phyloP scores from a whole-genome alignment of 768 basidiomycete genomes.

The Suillus lakei region DNA sequence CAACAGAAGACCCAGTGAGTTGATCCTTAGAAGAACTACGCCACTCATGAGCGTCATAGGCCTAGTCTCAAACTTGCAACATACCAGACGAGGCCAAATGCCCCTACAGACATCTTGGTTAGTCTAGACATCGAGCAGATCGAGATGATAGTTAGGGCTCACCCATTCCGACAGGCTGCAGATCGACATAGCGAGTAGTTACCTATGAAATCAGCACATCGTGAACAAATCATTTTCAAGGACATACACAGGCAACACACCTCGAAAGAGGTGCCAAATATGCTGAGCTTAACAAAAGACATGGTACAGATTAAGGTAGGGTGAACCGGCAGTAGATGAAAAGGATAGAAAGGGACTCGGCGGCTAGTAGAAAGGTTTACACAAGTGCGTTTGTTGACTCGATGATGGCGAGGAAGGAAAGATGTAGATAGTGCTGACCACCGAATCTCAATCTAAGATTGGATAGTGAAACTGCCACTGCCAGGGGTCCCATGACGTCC shows the following conservation, averaged over 20 bases:
- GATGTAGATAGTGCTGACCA: constrained; percentile 18
- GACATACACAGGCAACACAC: constrained; percentile 41
- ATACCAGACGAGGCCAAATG: constrained; percentile 98
- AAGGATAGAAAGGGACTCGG: background rate
- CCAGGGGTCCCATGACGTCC: constrained; percentile 5
- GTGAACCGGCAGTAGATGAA: constrained; percentile 3
- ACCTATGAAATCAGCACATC: constrained; percentile 58
- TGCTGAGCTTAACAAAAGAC: constrained; percentile 98
- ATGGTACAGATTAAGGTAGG: constrained; percentile 40
- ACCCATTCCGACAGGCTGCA: constrained; percentile 99
- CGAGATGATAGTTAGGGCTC: constrained; percentile 34
- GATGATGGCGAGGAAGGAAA: constrained; percentile 21
- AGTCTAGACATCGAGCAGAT: constrained; percentile 18
- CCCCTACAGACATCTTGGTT: constrained; percentile 55
- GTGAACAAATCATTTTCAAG: constrained; percentile 19
- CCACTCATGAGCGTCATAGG: constrained; percentile 18
- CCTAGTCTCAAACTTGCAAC: constrained; percentile 23
- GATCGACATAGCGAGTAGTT: constrained; percentile 97
- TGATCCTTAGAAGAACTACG: constrained; percentile 92
- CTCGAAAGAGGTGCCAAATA: constrained; percentile 98
- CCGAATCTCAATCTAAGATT: background rate
- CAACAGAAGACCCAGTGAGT: constrained; percentile 90
- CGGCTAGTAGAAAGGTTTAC: background rate
- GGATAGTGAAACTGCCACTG: background rate
- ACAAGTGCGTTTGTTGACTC: constrained; percentile 10